A percentile compares a stretch with the other conserved stretches of the same genome.
These are phyloP conservation scores for Castanospermum australe DNA, from an alignment of 306 rosid species.

Conservation along the genomic window DNA sequence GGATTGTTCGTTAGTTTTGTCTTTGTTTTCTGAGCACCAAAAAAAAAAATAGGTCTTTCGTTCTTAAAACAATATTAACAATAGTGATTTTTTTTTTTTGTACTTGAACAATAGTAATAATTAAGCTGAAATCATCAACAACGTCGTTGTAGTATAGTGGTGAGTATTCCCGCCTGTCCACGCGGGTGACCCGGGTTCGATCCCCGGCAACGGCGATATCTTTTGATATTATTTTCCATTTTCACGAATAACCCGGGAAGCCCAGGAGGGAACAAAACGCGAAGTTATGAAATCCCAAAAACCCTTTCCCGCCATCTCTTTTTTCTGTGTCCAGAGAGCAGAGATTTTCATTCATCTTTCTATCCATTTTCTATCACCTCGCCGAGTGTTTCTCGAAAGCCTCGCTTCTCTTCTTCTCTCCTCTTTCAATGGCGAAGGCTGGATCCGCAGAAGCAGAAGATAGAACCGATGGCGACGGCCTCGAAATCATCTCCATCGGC, in stretches of 20 bases:
- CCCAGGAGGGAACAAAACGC: not conserved
- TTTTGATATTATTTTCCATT: too few relatives aligned
- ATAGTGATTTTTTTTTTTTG: too few relatives aligned
- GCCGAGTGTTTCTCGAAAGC: too few relatives aligned
- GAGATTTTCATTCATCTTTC: too few relatives aligned
- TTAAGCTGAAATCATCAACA: not conserved
- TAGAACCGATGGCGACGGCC: constrained; percentile 55
- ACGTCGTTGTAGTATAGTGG: not conserved
- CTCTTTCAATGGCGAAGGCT: constrained; percentile 35
- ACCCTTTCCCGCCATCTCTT: constrained; percentile 24
- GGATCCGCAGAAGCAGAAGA: constrained; percentile 22
- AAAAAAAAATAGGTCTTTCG: too few relatives aligned
- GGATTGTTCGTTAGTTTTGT: too few relatives aligned
- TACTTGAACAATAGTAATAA: too few relatives aligned
- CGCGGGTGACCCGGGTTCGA: not conserved
- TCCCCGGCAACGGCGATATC: not conserved
- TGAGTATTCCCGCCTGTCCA: not conserved
- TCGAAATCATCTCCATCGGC: constrained; percentile 79
- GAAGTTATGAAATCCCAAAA: not conserved
- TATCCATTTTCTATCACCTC: not conserved
- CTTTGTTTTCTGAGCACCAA: too few relatives aligned
- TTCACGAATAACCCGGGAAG: not conserved
- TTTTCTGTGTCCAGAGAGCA: too few relatives aligned
- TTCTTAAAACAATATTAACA: too few relatives aligned
- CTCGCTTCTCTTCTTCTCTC: not conserved